A percentile compares a stretch with the other conserved stretches of the same genome.
phyloP scores from a whole-genome alignment of 202 grass and related monocot genomes.

The Dendrocalamus latiflorus region DNA sequence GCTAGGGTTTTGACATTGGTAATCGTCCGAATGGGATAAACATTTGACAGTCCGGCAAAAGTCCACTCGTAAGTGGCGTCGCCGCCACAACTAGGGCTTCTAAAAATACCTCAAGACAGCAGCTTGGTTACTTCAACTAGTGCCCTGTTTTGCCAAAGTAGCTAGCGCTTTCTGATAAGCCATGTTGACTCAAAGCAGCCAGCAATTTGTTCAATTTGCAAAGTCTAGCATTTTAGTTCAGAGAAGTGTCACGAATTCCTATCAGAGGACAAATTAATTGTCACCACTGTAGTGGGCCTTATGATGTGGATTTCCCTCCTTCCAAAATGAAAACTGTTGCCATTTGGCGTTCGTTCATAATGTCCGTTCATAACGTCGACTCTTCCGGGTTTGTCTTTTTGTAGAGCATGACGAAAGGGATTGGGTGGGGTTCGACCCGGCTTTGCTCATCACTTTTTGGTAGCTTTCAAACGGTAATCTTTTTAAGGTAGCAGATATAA shows the following conservation, averaged over 20 bases:
- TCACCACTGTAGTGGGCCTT: not conserved
- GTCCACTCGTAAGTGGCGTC: conserved; percentile 10
- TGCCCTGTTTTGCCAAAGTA: not conserved
- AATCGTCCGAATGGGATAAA: not conserved
- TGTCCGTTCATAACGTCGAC: not conserved
- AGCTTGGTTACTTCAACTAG: not conserved
- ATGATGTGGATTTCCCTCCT: conserved; percentile 15
- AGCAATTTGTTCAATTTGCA: not conserved
- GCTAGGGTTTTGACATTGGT: conserved; percentile 19
- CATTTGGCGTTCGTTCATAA: not conserved
- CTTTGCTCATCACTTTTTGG: too few relatives aligned
- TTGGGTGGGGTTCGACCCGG: too few relatives aligned
- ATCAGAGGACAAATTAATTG: too few relatives aligned
- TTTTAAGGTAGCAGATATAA: too few relatives aligned
- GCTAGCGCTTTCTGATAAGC: not conserved
- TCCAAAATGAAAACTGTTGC: not conserved
- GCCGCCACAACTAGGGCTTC: conserved; percentile 10
- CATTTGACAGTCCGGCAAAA: not conserved
- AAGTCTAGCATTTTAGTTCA: not conserved
- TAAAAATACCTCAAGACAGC: conserved; percentile 18
- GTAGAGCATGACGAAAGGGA: not conserved
- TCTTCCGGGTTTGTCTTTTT: conserved; percentile 5
- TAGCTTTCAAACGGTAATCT: too few relatives aligned
- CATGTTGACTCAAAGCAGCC: conserved; percentile 15
- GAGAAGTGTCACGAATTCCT: not conserved